Evolutionary conservation across 2,329 filamentous ascomycete species (phyloP).

Genomic region (Monosporascus sp.): DNA sequence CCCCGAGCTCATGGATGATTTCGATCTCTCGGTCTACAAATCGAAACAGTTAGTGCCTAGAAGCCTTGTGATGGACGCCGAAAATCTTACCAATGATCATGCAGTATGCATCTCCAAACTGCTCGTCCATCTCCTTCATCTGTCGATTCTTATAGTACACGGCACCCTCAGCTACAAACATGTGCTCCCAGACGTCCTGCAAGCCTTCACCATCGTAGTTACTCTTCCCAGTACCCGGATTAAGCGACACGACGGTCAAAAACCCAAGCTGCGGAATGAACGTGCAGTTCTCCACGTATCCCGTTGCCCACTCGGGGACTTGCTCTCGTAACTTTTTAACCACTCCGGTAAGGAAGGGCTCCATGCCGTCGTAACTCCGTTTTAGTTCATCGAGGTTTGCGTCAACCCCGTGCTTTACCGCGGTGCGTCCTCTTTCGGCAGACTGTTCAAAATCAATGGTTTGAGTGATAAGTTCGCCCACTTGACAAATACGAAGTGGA

Average conservation of each 20-base stretch:
- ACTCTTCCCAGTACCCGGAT: constrained; percentile 52
- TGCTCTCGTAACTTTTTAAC: constrained; percentile 56
- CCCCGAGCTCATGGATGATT: constrained; percentile 72
- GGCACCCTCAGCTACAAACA: constrained; percentile 66
- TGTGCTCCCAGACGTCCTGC: constrained; percentile 65
- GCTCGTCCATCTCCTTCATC: constrained; percentile 75
- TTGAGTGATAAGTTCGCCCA: constrained; percentile 67
- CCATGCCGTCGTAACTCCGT: constrained; percentile 70
- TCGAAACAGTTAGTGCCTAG: constrained; percentile 5
- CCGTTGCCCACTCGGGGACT: constrained; percentile 54
- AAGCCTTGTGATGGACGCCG: background rate
- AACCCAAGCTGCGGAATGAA: constrained; percentile 93
- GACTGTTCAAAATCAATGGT: constrained; percentile 79
- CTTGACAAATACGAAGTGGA: constrained; percentile 46
- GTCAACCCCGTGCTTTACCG: constrained; percentile 69
- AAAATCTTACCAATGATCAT: constrained; percentile 67
- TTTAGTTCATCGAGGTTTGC: constrained; percentile 72
- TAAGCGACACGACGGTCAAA: constrained; percentile 66
- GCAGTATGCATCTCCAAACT: constrained; percentile 80
- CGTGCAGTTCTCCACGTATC: constrained; percentile 66
- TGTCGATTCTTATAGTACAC: constrained; percentile 82
- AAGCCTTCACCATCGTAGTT: constrained; percentile 58
- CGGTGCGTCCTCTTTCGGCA: constrained; percentile 62
- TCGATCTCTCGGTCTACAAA: constrained; percentile 76
- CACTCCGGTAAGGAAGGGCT: constrained; percentile 64